Evolutionary conservation across 805 yeast genomes (phyloP).

Genomic region (Candida coquimbonensis): DNA sequence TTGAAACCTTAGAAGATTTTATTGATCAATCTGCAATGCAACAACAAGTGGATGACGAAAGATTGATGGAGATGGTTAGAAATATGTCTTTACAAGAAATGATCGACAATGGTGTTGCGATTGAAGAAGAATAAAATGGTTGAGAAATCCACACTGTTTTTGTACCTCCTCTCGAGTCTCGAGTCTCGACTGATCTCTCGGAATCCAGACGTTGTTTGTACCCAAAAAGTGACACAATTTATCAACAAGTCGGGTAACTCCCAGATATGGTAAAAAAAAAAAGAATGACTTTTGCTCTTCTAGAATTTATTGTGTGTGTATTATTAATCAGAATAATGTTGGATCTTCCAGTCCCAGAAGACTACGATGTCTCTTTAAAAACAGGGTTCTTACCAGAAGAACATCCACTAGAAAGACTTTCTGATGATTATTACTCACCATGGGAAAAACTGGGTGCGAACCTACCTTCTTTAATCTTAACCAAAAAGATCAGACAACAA

Average conservation of each 20-base stretch:
- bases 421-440: conserved; percentile 54
- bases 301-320: not conserved
- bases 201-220: too few species aligned
- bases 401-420: conserved; percentile 53
- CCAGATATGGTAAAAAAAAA: not conserved
- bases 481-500: conserved; percentile 51
- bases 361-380: conserved; percentile 61
- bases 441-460: conserved; percentile 71
- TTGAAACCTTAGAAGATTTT: conserved; percentile 28
- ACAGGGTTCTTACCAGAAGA: conserved; percentile 77
- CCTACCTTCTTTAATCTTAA: conserved; percentile 67
- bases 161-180: too few species aligned
- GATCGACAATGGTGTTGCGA: not conserved
- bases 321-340: conserved; percentile 4
- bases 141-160: too few species aligned
- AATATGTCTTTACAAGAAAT: conserved; percentile 23
- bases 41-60: conserved; percentile 19
- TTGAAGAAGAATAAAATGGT: not conserved
- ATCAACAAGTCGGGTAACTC: too few species aligned
- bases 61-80: conserved; percentile 21
- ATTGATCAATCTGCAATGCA: conserved; percentile 22
- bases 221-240: too few species aligned
- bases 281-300: not conserved
- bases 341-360: conserved; percentile 44
- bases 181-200: too few species aligned